Conservation (phyloP, 108 stramenopile species). For the Nitzschia inconspicua region DNA sequence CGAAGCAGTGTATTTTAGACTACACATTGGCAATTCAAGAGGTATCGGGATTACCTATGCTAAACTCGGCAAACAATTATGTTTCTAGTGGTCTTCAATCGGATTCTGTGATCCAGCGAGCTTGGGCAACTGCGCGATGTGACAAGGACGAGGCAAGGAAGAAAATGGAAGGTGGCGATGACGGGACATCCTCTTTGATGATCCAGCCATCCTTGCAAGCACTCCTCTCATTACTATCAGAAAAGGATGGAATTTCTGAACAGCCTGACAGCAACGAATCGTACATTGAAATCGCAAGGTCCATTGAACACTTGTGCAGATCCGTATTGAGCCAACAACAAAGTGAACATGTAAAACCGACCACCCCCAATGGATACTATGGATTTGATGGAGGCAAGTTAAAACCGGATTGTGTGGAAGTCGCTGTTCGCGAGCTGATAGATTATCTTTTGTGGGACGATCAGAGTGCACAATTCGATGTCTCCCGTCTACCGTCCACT, state of each 20-base stretch:
- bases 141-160: too few species aligned
- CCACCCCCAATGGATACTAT: conserved; percentile 31
- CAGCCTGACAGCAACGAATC: neutral
- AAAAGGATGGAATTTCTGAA: neutral
- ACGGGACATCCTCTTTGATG: neutral
- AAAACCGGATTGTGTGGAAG: conserved; percentile 36
- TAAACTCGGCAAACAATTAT: neutral
- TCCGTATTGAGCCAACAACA: conserved; percentile 7
- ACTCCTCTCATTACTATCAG: neutral
- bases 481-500: conserved; percentile 15
- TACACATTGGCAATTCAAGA: neutral
- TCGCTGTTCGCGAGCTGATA: conserved; percentile 31
- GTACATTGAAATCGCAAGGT: too few species aligned
- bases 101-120: too few species aligned
- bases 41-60: neutral
- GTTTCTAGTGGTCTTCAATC: too few species aligned
- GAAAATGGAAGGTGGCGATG: too few species aligned
- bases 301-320: conserved; percentile 27
- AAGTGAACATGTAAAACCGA: neutral
- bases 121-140: too few species aligned
- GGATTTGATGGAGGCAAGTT: conserved; percentile 18
- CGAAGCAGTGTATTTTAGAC: neutral
- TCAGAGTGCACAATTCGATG: conserved; percentile 3
- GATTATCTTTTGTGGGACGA: conserved; percentile 35
- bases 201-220: neutral